Conservation (phyloP, 495 filamentous ascomycete genomes). For the Trichocladium uniseriatum region DNA sequence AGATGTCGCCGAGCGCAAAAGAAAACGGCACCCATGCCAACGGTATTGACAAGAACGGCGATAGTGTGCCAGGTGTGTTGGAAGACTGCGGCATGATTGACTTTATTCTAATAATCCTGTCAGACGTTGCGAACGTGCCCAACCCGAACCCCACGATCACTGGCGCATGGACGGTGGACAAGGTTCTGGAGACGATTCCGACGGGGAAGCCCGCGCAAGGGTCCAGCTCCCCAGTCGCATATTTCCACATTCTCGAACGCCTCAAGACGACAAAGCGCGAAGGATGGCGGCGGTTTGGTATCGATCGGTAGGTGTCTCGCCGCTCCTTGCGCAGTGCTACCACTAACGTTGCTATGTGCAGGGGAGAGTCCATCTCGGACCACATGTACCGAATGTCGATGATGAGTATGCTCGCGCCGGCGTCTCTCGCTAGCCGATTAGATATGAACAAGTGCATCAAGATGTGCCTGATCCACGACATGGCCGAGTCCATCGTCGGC, state of each 20-base stretch:
- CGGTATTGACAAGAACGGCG: background rate
- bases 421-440: constrained; percentile 55
- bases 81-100: background rate
- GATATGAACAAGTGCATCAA: constrained; percentile 78
- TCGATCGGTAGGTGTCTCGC: constrained; percentile 42
- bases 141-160: constrained; percentile 29
- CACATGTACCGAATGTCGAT: constrained; percentile 99
- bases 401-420: constrained; percentile 87
- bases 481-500: constrained; percentile 90
- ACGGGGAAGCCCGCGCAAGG: constrained; percentile 44
- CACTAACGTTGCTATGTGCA: constrained; percentile 13
- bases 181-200: constrained; percentile 35
- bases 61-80: background rate
- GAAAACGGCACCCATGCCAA: constrained; percentile 1
- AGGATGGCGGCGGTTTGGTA: constrained; percentile 85
- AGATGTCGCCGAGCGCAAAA: constrained; percentile 9
- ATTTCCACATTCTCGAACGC: constrained; percentile 86
- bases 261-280: constrained; percentile 94
- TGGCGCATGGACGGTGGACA: constrained; percentile 43
- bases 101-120: background rate
- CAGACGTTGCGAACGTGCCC: constrained; percentile 24
- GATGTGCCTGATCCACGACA: constrained; percentile 93
- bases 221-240: constrained; percentile 68
- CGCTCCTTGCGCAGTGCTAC: background rate
- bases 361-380: constrained; percentile 80